Percentiles rank a stretch among this genome's conserved stretches.
Conservation (phyloP, 805 yeast genomes). For the Alloascoidea africana region DNA sequence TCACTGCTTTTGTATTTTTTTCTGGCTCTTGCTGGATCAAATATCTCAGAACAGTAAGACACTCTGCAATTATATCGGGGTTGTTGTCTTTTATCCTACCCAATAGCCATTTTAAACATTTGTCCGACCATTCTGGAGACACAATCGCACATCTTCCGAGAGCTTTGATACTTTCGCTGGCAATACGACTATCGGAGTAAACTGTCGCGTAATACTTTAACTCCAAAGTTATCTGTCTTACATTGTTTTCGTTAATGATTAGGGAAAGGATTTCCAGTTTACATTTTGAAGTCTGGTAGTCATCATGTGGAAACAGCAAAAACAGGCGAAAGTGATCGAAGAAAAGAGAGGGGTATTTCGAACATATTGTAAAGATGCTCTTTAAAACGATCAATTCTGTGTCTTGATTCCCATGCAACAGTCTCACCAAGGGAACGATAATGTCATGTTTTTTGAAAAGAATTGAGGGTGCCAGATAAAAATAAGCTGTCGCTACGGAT, state of each 20-base stretch:
- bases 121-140: constrained; percentile 31
- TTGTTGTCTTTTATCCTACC: constrained; percentile 24
- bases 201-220: constrained; percentile 38
- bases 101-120: constrained; percentile 51
- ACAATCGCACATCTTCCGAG: constrained; percentile 45
- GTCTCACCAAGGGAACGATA: constrained; percentile 33
- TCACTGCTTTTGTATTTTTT: constrained; percentile 37
- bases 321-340: constrained; percentile 28
- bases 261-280: constrained; percentile 50
- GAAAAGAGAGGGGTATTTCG: constrained; percentile 12
- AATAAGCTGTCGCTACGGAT: constrained; percentile 40
- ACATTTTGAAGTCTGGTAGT: constrained; percentile 23
- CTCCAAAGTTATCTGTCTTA: constrained; percentile 39
- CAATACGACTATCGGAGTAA: constrained; percentile 12
- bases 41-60: constrained; percentile 56
- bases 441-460: constrained; percentile 31
- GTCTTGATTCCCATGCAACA: constrained; percentile 12
- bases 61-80: constrained; percentile 35
- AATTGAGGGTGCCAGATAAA: constrained; percentile 42
- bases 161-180: constrained; percentile 39
- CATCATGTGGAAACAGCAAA: constrained; percentile 41
- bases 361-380: background rate
- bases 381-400: constrained; percentile 11
- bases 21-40: constrained; percentile 50
- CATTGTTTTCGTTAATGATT: constrained; percentile 38